Base-by-base conservation (phyloP, 2,329 filamentous ascomycete species). In the Ascochyta pisi region DNA sequence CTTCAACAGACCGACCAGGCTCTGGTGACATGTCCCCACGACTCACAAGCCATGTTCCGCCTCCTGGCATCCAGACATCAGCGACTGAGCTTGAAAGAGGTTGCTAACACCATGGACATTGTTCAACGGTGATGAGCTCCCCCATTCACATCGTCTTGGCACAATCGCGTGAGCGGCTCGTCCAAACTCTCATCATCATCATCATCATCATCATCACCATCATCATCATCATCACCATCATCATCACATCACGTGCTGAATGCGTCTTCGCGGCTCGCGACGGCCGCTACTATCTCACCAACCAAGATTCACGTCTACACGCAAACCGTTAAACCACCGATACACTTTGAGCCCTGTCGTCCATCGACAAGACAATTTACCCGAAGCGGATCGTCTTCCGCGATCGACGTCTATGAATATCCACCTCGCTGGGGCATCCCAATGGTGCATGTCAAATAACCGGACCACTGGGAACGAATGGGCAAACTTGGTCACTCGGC, bases 321-420 rank as follows among this genome's bases (percentile, higher is more conserved):
- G 16, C 16, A 57, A 52, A 49, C 54, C 52, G 52, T 53, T 51
- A 53, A 57, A 60, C 41, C 34, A n/a, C 57, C 57, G 57, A 57
- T 54, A 57, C 24, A 50, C 15, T 57, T 60, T 38, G 41, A 41
- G n/a, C 27, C 48, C 45, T 52, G 42, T 31, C 22, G 15, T 34
- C 22, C 39, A 51, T 57, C 43, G 42, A 49, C 27, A 43, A 15
- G 16, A 4, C 8, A 15, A 27, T 41, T 26, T 49, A 33, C 49
- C 48, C 48, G 35, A 57, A 52, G 27, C 49, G 44, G 49, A 13
- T 35, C 43, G 41, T 57, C 38, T 37, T 52, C 54, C 54, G 54
- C 26, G 49, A 57, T 57, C 49, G 38, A 49, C 54, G 35, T 35
- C 29, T 50, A 50, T 46, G 31, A 50, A 50, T 46, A 53, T 49